phyloP scores from a whole-genome alignment of 2,329 filamentous ascomycete genomes.

The Elsinoe arachidis region DNA sequence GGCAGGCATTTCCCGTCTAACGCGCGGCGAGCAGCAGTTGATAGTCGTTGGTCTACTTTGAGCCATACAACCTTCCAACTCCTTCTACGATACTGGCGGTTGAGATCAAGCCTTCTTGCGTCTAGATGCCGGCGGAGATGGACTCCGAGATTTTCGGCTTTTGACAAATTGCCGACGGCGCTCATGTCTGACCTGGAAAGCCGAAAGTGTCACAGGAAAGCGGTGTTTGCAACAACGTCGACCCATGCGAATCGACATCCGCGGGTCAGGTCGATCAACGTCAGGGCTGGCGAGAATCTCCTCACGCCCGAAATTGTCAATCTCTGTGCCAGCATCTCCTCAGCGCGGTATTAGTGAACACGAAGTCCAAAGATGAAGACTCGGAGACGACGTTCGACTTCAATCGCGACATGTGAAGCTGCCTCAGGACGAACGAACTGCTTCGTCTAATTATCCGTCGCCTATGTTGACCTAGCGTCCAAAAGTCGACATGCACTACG shows the following conservation, averaged over 20 bases:
- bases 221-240: neutral
- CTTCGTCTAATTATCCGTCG: conserved; percentile 5
- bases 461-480: neutral
- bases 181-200: neutral
- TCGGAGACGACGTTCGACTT: no score
- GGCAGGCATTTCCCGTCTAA: no score
- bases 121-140: conserved; percentile 1
- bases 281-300: neutral
- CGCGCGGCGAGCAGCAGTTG: neutral
- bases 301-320: no score
- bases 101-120: conserved; percentile 1
- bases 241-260: neutral
- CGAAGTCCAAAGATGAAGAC: no score
- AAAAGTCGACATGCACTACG: neutral
- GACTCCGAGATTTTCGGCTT: neutral
- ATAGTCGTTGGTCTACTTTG: neutral
- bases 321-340: neutral
- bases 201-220: neutral
- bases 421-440: neutral
- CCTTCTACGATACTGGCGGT: neutral
- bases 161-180: neutral
- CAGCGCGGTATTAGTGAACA: neutral
- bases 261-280: neutral
- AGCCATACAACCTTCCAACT: neutral
- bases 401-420: neutral